Conservation (phyloP, 345 rosid genomes). For the Odontarrhena argentea region DNA sequence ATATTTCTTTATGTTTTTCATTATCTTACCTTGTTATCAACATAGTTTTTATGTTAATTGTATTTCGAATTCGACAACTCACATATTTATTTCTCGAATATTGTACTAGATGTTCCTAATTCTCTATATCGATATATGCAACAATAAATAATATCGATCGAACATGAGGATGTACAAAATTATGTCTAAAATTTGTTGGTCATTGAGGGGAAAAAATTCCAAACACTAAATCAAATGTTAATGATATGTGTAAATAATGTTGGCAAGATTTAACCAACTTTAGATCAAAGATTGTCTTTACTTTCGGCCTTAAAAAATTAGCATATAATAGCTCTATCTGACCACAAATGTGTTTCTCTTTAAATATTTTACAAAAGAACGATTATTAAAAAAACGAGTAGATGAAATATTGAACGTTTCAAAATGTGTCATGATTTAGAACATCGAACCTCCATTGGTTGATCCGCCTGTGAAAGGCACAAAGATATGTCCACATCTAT, state of each 20-base stretch:
- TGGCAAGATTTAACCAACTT: slow-evolving; percentile 15
- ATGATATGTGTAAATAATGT: not conserved
- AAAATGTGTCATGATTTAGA: slow-evolving; percentile 38
- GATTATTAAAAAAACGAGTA: not conserved
- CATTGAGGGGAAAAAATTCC: not conserved
- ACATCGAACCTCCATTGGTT: slow-evolving; percentile 29
- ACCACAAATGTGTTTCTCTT: not conserved
- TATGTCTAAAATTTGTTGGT: too few relatives aligned
- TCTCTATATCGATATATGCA: slow-evolving; percentile 19
- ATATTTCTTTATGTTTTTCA: too few relatives aligned
- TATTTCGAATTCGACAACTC: not conserved
- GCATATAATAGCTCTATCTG: not conserved
- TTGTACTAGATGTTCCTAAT: not conserved
- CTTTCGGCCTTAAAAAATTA: slow-evolving; percentile 31
- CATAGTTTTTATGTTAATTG: not conserved
- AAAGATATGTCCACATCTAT: slow-evolving; percentile 33
- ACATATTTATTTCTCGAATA: not conserved
- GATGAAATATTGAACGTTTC: slow-evolving; percentile 37
- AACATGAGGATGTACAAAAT: too few relatives aligned
- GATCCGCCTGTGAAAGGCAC: slow-evolving; percentile 41
- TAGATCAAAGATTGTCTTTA: not conserved
- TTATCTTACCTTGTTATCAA: too few relatives aligned
- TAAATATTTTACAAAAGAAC: not conserved
- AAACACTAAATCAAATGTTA: slow-evolving; percentile 9
- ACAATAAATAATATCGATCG: not conserved